Evolutionary conservation across 768 basidiomycete species (phyloP).

Genomic region (Boletus insuetus): DNA sequence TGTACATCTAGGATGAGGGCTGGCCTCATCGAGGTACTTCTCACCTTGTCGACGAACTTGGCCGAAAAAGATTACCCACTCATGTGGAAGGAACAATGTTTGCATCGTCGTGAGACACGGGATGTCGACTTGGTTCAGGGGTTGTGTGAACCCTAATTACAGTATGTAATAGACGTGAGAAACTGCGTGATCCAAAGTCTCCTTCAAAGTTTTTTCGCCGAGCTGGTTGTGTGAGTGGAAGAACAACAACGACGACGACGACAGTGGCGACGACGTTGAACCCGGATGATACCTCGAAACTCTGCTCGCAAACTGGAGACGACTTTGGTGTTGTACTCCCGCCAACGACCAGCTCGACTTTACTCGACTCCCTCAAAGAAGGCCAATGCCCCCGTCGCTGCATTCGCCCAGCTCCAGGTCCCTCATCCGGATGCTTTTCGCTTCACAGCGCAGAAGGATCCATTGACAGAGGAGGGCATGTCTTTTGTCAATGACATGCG

Average conservation of each 20-base stretch:
- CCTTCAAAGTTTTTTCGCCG: neutral
- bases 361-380: conserved; percentile 66
- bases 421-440: conserved; percentile 40
- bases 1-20: too few relatives aligned
- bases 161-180: neutral
- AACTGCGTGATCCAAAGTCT: neutral
- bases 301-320: conserved; percentile 31
- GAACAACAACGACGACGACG: conserved; percentile 7
- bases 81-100: too few relatives aligned
- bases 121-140: too few relatives aligned
- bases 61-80: too few relatives aligned
- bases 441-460: conserved; percentile 28
- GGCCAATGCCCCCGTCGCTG: conserved; percentile 51
- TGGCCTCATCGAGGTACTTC: too few relatives aligned
- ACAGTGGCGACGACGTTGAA: conserved; percentile 9
- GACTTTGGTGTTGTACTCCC: conserved; percentile 56
- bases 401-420: conserved; percentile 37
- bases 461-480: conserved; percentile 15
- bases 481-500: conserved; percentile 40
- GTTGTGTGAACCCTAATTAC: too few relatives aligned
- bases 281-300: conserved; percentile 30
- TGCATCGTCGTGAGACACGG: too few relatives aligned
- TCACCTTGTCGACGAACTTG: too few relatives aligned
- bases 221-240: conserved; percentile 17
- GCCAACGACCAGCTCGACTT: conserved; percentile 68